These are phyloP conservation scores for Madurella mycetomatis DNA, from an alignment of 2,329 filamentous ascomycete genomes.

Conservation along the genomic window DNA sequence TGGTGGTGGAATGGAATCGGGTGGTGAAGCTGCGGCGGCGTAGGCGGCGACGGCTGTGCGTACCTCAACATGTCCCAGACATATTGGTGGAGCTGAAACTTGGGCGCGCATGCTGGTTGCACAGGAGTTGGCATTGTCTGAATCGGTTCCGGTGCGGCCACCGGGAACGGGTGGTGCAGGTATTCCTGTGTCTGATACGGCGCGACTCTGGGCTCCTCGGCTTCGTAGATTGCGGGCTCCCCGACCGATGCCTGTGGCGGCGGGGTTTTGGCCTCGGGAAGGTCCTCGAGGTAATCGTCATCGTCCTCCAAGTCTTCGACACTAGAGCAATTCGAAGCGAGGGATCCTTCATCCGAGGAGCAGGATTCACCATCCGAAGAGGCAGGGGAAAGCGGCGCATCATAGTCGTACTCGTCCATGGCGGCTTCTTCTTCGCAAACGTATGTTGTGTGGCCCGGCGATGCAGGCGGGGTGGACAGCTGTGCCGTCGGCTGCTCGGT, in stretches of 20 bases:
- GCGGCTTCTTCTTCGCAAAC: constrained; percentile 47
- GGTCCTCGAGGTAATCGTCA: constrained; percentile 43
- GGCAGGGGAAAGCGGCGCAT: constrained; percentile 46
- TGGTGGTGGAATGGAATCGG: constrained; percentile 50
- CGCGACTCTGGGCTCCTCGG: constrained; percentile 41
- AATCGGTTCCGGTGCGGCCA: constrained; percentile 36
- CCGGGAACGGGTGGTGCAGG: constrained; percentile 44
- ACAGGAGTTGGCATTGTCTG: constrained; percentile 31
- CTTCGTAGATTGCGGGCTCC: constrained; percentile 39
- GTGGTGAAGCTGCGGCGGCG: constrained; percentile 42
- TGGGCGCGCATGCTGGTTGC: constrained; percentile 37
- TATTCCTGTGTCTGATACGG: constrained; percentile 45
- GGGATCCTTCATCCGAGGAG: constrained; percentile 52
- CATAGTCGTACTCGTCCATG: constrained; percentile 39
- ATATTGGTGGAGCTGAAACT: constrained; percentile 44
- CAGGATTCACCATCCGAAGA: constrained; percentile 42
- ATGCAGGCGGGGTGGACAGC: constrained; percentile 39
- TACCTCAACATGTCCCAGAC: constrained; percentile 49
- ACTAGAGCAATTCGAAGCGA: constrained; percentile 50
- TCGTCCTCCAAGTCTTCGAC: constrained; percentile 47
- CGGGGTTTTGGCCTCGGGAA: constrained; percentile 37
- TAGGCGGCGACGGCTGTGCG: constrained; percentile 38
- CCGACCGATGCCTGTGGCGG: constrained; percentile 29
- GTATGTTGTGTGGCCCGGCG: constrained; percentile 42
- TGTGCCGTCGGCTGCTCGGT: constrained; percentile 43